phyloP scores from a whole-genome alignment of 345 rosid genomes.

The Eucalyptus decipiens region DNA sequence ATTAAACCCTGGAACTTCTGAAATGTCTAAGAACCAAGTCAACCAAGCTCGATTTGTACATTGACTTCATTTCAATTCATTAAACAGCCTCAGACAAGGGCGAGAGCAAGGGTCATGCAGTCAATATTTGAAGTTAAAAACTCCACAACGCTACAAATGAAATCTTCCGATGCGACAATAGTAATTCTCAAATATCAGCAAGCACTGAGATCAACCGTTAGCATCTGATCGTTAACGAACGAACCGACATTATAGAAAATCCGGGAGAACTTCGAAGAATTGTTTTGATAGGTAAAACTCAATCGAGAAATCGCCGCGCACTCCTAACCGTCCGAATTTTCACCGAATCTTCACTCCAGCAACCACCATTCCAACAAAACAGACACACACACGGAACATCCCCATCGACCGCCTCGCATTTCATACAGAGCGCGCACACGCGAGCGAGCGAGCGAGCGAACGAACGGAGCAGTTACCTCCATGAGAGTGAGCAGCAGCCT shows the following conservation, averaged over 20 bases:
- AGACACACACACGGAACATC: not conserved
- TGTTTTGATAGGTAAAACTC: not conserved
- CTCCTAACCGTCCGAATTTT: not conserved
- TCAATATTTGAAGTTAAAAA: not conserved
- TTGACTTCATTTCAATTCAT: not conserved
- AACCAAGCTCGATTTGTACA: not conserved
- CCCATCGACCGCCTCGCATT: not conserved
- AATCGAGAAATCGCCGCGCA: not conserved
- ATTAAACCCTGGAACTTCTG: not conserved
- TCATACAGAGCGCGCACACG: not conserved
- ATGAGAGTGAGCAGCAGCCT: conserved; percentile 89
- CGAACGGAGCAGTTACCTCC: conserved; percentile 42
- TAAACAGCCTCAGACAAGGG: not conserved
- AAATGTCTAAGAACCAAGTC: not conserved
- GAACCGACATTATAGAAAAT: not conserved
- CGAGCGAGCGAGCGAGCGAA: not conserved
- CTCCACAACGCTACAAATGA: not conserved
- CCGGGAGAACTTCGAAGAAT: not conserved
- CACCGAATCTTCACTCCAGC: not conserved
- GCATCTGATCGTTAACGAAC: not conserved
- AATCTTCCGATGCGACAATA: not conserved
- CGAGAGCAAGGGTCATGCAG: not conserved
- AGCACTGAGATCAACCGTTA: not conserved
- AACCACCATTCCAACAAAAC: not conserved
- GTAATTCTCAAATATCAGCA: not conserved